Percentiles rank a stretch among this genome's conserved stretches.
phyloP scores from a whole-genome alignment of 441 rosid genomes.

The Eutrema salsugineum region DNA sequence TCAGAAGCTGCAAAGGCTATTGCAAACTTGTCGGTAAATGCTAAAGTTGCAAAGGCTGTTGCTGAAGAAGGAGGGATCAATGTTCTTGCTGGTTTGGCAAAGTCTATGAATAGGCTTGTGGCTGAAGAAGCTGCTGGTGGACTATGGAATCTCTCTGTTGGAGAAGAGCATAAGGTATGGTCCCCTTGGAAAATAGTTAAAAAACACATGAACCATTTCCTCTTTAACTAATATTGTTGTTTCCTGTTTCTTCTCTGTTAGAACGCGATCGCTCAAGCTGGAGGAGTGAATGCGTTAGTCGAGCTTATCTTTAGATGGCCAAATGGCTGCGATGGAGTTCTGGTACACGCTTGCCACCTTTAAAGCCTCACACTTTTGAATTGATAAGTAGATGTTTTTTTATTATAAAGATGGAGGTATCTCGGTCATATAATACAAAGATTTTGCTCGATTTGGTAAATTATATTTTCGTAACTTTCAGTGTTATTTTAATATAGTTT shows the following conservation, averaged over 20 bases:
- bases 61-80: constrained; percentile 90
- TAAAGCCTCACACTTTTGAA: neutral
- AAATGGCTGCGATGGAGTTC: constrained; percentile 73
- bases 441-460: constrained; percentile 2
- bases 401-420: neutral
- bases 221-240: constrained; percentile 6
- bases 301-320: constrained; percentile 92
- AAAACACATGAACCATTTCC: constrained; percentile 6
- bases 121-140: constrained; percentile 99
- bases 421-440: neutral
- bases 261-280: constrained; percentile 91
- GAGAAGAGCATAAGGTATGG: constrained; percentile 92
- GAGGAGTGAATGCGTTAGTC: constrained; percentile 88
- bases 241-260: constrained; percentile 20
- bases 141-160: constrained; percentile 94
- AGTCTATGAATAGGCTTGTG: constrained; percentile 84
- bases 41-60: constrained; percentile 85
- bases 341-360: constrained; percentile 42
- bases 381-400: too few species aligned
- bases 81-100: constrained; percentile 71
- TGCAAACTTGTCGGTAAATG: constrained; percentile 87
- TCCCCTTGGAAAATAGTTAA: neutral
- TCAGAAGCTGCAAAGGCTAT: constrained; percentile 98
- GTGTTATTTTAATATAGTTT: neutral
- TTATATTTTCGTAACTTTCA: neutral